Conservation (phyloP, 2,329 filamentous ascomycete species). For the Massarina eburnea region DNA sequence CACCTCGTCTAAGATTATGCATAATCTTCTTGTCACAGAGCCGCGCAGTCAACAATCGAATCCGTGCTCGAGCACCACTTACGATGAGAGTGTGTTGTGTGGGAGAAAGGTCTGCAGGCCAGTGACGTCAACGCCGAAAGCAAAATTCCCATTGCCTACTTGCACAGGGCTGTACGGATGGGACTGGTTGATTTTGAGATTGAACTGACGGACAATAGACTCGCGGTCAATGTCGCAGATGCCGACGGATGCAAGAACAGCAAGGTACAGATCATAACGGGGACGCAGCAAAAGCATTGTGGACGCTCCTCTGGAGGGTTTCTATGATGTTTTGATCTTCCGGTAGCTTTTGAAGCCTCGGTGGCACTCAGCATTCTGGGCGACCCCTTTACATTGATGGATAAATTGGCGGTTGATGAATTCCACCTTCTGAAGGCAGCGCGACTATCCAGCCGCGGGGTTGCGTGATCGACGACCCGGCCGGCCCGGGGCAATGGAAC, state of each 20-base stretch:
- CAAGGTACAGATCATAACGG: neutral
- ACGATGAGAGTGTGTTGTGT: conserved; percentile 46
- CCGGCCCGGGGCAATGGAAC: conserved; percentile 11
- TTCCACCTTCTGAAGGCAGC: conserved; percentile 10
- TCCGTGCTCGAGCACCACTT: too few relatives aligned
- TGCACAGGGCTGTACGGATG: conserved; percentile 56
- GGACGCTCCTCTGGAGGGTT: conserved; percentile 5
- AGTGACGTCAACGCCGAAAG: conserved; percentile 51
- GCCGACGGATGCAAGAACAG: neutral
- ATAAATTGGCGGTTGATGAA: conserved; percentile 27
- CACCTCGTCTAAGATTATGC: too few relatives aligned
- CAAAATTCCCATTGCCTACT: conserved; percentile 53
- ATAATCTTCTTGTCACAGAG: too few relatives aligned
- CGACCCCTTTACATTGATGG: conserved; percentile 19
- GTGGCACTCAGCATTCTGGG: conserved; percentile 7
- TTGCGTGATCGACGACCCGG: conserved; percentile 11
- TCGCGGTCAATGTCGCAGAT: conserved; percentile 30
- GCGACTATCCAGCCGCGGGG: conserved; percentile 17
- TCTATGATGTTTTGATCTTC: neutral
- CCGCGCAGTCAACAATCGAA: too few relatives aligned
- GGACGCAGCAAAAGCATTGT: conserved; percentile 9
- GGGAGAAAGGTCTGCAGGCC: conserved; percentile 50
- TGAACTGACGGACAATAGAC: conserved; percentile 43
- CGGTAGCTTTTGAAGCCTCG: conserved; percentile 4
- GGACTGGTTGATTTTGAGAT: conserved; percentile 52